Base-by-base conservation (phyloP, 106 monocot species). In the Dioscorea zingiberensis region DNA sequence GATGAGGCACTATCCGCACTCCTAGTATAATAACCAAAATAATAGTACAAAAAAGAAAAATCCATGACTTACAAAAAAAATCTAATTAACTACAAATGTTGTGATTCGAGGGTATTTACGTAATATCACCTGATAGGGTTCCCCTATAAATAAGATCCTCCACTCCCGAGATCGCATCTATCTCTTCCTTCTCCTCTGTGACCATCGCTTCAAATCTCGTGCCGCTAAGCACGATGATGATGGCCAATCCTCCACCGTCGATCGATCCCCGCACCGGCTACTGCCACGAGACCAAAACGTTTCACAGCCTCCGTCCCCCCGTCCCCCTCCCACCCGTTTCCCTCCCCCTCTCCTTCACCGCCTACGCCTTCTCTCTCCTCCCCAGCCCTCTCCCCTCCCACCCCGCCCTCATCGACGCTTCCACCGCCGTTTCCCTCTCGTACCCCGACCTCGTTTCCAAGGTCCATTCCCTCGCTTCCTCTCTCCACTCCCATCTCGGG, bases 281-380 rank as follows among this genome's bases (percentile, higher is more conserved):
- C 64, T 67, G 57, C 49, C 22, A 47, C 15, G 66, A 27, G 4
- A 80, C 80, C 14, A 55, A 59, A 14, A 74, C 71, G 19, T 87
- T 83, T 76, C 77, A 69, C 67, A 80, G 80, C 68, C 80, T 87
- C 53, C 83, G 77, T 0, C 74, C 73, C 3, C 1, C 62, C 10
- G 49, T 77, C 47, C 44, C 70, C 12, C 77, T 77, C 51, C 87
- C 83, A 12, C 59, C 79, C 3, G 29, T 13, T 10, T 45, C 48
- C 28, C 59, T 61, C 13, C 76, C 83, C 16, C 72, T 76, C 59
- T 87, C 87, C 49, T 44, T 68, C 70, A 8, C 82, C 7, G 19
- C 66, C 63, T 87, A 46, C 71, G 58, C 66, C 25, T 7, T 76
- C 49, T 87, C 79, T 46, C 64, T 73, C 73, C 86, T 79, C 48